Conservation (phyloP, 1,139 yeast genomes). For the Diutina rugosa region DNA sequence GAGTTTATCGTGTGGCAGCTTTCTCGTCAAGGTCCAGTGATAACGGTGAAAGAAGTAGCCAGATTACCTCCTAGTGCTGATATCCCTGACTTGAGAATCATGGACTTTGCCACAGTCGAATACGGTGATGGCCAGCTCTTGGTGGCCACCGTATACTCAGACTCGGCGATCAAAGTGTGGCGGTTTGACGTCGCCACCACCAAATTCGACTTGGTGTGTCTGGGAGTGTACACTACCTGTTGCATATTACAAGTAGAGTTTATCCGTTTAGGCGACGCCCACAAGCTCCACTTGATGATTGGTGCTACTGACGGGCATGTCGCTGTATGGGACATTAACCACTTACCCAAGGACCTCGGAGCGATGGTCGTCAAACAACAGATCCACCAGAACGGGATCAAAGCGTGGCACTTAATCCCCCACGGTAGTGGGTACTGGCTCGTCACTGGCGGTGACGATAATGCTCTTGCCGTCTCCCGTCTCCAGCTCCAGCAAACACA, state of each 20-base stretch:
- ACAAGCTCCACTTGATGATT: conserved; percentile 24
- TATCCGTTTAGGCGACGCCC: conserved; percentile 14
- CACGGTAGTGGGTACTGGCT: conserved; percentile 16
- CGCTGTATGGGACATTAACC: conserved; percentile 37
- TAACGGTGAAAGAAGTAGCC: conserved; percentile 32
- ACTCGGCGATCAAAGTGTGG: conserved; percentile 66
- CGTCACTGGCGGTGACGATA: conserved; percentile 88
- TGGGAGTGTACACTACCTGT: conserved; percentile 53
- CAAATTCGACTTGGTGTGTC: conserved; percentile 28
- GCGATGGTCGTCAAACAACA: conserved; percentile 28
- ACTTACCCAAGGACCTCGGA: conserved; percentile 8
- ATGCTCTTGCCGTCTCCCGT: conserved; percentile 42
- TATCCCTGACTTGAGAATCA: conserved; percentile 74
- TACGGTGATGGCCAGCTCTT: conserved; percentile 23
- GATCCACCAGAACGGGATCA: conserved; percentile 78
- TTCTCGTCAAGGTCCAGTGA: conserved; percentile 16
- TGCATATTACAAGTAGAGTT: conserved; percentile 59
- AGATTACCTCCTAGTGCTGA: conserved; percentile 30
- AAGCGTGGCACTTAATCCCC: conserved; percentile 26
- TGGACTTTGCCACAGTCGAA: conserved; percentile 56
- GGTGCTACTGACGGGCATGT: conserved; percentile 81
- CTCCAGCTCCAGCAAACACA: conserved; percentile 11
- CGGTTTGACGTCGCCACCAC: conserved; percentile 23
- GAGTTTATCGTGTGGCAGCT: conserved; percentile 76
- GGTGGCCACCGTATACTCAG: conserved; percentile 68